Percentiles rank a stretch among this genome's conserved stretches.
phyloP scores from a whole-genome alignment of 352 stramenopile species.

The Pythium dissimile region DNA sequence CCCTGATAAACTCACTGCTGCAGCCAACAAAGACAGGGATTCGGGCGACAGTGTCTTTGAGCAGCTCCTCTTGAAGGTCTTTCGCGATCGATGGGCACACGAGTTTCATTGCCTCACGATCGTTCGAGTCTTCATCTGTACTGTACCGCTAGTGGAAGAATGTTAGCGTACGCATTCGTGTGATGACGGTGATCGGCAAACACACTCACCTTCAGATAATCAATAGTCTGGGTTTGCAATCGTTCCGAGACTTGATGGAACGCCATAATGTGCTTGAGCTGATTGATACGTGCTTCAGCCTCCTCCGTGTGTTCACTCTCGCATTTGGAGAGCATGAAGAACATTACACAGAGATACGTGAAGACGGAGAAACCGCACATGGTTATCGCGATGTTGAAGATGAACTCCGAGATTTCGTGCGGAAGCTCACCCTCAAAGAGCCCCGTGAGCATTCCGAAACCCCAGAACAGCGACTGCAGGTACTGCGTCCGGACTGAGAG shows the following conservation, averaged over 20 bases:
- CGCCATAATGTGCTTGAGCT: slow-evolving; percentile 50
- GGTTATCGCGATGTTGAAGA: slow-evolving; percentile 53
- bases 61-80: slow-evolving; percentile 46
- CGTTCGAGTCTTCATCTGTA: slow-evolving; percentile 43
- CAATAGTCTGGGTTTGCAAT: slow-evolving; percentile 35
- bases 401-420: slow-evolving; percentile 31
- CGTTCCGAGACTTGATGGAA: slow-evolving; percentile 45
- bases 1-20: slow-evolving; percentile 37
- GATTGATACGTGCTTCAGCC: slow-evolving; percentile 47
- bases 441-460: slow-evolving; percentile 45
- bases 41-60: slow-evolving; percentile 32
- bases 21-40: slow-evolving; percentile 43
- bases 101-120: slow-evolving; percentile 36
- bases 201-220: slow-evolving; percentile 40
- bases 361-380: slow-evolving; percentile 54
- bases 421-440: slow-evolving; percentile 52
- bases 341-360: slow-evolving; percentile 52
- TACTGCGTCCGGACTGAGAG: slow-evolving; percentile 26
- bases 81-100: slow-evolving; percentile 49
- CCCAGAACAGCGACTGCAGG: slow-evolving; percentile 51
- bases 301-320: slow-evolving; percentile 41
- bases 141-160: slow-evolving; percentile 29
- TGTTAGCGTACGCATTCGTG: neutral
- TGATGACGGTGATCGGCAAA: neutral
- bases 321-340: slow-evolving; percentile 71